Evolutionary conservation across 805 yeast genomes (phyloP).

Genomic region (Saturnispora silvae): DNA sequence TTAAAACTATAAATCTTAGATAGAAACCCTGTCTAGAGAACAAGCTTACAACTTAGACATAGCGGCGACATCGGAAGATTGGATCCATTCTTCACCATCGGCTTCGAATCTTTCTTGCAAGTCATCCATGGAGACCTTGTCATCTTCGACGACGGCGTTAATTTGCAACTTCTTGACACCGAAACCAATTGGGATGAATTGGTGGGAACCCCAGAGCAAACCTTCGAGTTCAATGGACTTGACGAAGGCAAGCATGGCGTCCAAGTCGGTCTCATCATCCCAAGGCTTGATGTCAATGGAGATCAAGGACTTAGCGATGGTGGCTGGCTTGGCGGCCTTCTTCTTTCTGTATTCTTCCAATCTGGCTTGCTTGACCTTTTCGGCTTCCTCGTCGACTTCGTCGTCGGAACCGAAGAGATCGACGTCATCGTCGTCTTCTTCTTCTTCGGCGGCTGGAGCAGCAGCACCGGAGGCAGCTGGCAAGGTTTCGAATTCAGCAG

Average conservation of each 20-base stretch:
- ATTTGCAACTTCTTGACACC: slow-evolving; percentile 99
- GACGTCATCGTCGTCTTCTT: slow-evolving; percentile 86
- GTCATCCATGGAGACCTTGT: slow-evolving; percentile 84
- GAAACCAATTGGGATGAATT: slow-evolving; percentile 94
- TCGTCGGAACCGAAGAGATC: slow-evolving; percentile 92
- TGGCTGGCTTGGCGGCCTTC: slow-evolving; percentile 96
- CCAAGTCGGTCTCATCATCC: slow-evolving; percentile 98
- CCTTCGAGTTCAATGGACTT: slow-evolving; percentile 84
- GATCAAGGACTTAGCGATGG: slow-evolving; percentile 96
- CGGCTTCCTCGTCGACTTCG: slow-evolving; percentile 94
- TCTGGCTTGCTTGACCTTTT: slow-evolving; percentile 94
- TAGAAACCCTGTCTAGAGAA: too few relatives aligned
- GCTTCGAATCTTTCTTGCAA: slow-evolving; percentile 59
- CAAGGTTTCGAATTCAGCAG: slow-evolving; percentile 70
- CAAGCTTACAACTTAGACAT: slow-evolving; percentile 88
- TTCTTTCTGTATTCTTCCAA: slow-evolving; percentile 94
- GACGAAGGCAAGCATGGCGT: slow-evolving; percentile 76
- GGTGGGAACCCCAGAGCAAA: slow-evolving; percentile 96
- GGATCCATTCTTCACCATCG: slow-evolving; percentile 98
- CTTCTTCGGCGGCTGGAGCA: slow-evolving; percentile 58
- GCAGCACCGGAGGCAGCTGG: slow-evolving; percentile 66
- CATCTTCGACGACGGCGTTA: slow-evolving; percentile 97
- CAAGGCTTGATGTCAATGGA: slow-evolving; percentile 98
- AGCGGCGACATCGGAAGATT: slow-evolving; percentile 97
- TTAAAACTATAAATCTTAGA: too few relatives aligned